Conservation (phyloP, 768 basidiomycete species). For the Lentinula guzmanii region DNA sequence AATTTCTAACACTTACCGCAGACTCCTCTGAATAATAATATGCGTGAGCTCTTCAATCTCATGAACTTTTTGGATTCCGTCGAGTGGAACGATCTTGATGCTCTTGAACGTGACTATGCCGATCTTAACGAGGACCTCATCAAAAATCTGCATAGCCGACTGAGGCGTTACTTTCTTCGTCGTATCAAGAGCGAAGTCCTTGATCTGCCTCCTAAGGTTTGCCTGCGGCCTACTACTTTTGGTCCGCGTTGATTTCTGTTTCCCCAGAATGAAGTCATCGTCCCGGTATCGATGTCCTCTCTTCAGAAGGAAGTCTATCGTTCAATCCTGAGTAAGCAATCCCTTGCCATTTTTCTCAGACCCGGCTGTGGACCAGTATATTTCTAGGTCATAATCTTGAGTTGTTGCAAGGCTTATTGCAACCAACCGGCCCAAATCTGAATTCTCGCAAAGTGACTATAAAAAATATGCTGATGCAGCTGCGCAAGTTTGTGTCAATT, state of each 20-base stretch:
- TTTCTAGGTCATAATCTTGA: constrained; percentile 65
- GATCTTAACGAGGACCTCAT: constrained; percentile 77
- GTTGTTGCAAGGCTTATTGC: constrained; percentile 54
- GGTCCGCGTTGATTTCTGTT: constrained; percentile 1
- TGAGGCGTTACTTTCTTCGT: constrained; percentile 89
- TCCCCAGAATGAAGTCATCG: constrained; percentile 79
- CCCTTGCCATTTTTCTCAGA: constrained; percentile 8
- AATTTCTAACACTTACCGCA: constrained; percentile 18
- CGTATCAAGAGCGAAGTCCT: constrained; percentile 92
- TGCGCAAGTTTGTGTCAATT: constrained; percentile 60
- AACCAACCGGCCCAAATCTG: constrained; percentile 27
- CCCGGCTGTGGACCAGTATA: neutral
- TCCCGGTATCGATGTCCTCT: constrained; percentile 83
- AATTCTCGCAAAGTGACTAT: constrained; percentile 47
- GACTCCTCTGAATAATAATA: constrained; percentile 97
- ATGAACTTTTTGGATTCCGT: constrained; percentile 90
- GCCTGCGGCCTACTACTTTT: neutral
- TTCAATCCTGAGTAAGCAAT: constrained; percentile 65
- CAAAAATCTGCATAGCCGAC: constrained; percentile 67
- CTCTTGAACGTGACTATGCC: constrained; percentile 67
- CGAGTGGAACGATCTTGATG: constrained; percentile 72
- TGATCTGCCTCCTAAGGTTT: constrained; percentile 85
- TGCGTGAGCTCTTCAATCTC: constrained; percentile 92
- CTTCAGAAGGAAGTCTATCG: constrained; percentile 87
- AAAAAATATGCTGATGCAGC: constrained; percentile 83